Evolutionary conservation across 768 basidiomycete species (phyloP).

Genomic region (Tubosaeta brunneosetosa): DNA sequence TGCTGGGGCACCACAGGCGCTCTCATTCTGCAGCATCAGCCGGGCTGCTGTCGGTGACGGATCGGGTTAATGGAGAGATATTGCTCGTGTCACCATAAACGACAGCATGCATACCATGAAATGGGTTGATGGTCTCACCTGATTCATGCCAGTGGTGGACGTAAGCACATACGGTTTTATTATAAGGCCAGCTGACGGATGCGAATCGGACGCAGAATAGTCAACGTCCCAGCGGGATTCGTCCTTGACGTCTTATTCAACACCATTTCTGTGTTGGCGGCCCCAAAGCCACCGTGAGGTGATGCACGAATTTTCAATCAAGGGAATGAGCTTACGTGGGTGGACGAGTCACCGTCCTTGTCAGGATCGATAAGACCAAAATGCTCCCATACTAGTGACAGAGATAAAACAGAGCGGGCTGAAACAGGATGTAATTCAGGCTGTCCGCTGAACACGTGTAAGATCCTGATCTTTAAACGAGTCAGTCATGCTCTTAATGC

Average conservation of each 20-base stretch:
- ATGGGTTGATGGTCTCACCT: constrained; percentile 39
- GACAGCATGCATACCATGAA: constrained; percentile 94
- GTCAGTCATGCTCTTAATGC: neutral
- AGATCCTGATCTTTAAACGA: neutral
- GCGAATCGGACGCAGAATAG: neutral
- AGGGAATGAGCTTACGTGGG: neutral
- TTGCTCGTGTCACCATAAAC: constrained; percentile 94
- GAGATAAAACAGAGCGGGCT: neutral
- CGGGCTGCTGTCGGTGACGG: constrained; percentile 64
- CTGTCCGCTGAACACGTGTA: neutral
- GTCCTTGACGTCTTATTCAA: neutral
- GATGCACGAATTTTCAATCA: neutral
- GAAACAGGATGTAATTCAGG: neutral
- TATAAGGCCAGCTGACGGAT: too few species aligned
- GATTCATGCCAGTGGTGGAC: neutral
- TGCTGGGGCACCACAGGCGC: constrained; percentile 3
- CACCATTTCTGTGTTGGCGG: neutral
- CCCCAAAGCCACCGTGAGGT: neutral
- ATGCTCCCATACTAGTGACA: neutral
- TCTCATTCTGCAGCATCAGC: constrained; percentile 66
- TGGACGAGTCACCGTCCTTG: neutral
- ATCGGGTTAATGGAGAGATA: constrained; percentile 23
- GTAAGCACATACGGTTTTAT: neutral
- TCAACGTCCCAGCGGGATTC: neutral
- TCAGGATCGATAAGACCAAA: neutral